Base-by-base conservation (phyloP, 2,329 filamentous ascomycete genomes). In the Proliferodiscus dingleyae region DNA sequence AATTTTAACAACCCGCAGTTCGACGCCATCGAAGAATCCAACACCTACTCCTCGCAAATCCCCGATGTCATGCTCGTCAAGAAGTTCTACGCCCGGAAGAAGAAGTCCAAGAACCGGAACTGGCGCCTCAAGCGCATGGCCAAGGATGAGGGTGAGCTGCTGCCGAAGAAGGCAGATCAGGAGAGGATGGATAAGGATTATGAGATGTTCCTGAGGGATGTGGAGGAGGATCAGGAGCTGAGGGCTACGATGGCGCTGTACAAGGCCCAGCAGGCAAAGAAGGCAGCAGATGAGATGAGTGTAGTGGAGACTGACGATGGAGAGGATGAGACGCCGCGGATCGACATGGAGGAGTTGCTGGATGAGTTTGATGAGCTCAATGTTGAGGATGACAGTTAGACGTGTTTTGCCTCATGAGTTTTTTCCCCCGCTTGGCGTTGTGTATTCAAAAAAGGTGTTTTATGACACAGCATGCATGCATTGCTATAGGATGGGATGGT, bases 81-180 rank as follows among this genome's bases (percentile, higher is more conserved):
- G 89, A 98, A 98, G 69, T 83, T 88, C 75, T 98, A 94, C 70
- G 81, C 85, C 47, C 81, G 87, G 58, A 85, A 86, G 69, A 83
- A 86, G 73, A 95, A 91, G 79, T 78, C 81, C 64, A 84, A 82
- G 73, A 78, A 75, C 67, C 83, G 94, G 57, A 87, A 87, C 74
- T 98, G 93, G 93, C 87, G 85, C 66, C 81, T 98, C 66, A 94
- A 87, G 80, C 89, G 93, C 61, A 91, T 98, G 87, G 78, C 77
- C 55, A 85, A 81, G 69, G 90, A 97, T 53, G 88, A 96, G 64
- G 85, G 86, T 56, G 91, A 96, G 55, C 76, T 94, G 66, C 70
- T 90, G 53, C 87, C 88, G 28, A 84, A 87, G 72, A 89, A 95
- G 70, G 75, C 88, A 49, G 90, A 97, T 64, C 86, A 91, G 63